Base-by-base conservation (phyloP, 352 stramenopile genomes). In the Phytophthora sojae region DNA sequence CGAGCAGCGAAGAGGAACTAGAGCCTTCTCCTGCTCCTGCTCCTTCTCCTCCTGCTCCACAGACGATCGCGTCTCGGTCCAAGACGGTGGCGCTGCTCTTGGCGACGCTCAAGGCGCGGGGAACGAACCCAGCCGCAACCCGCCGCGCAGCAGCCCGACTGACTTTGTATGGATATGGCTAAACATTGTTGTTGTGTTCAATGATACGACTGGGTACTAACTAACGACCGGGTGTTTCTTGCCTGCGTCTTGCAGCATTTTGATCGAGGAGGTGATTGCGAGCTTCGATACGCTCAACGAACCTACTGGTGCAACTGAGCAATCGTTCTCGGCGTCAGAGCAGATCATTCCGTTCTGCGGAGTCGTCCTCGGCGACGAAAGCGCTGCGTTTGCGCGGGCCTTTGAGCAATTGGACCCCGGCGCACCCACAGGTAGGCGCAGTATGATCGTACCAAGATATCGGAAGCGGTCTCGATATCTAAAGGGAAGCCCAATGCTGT, bases 11-110 rank as follows among this genome's bases (percentile, higher is more conserved):
- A 3, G 32, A 14, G 1, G 32, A 39, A 8, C 11, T 14, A 14
- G 32, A 39, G 6, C n/a, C n/a, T n/a, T n/a, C n/a, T n/a, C n/a
- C n/a, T n/a, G n/a, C n/a, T n/a, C n/a, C n/a, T n/a, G n/a, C 26
- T 30, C 6, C 26, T 30, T 30, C 3, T 30, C 26, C 3, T 30
- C 42, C 42, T 5, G 11, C 14, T 0, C 42, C 15, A 21, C 42
- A 12, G 42, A 49, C 42, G 15, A 6, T 49, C n/a, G 42, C 14
- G 42, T 49, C 42, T 23, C 14, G 42, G 42, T 49, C 42, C 14
- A 49, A 49, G 42, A 49, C 42, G 42, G 42, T 49, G 42, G 42
- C 42, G 42, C 42, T 49, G 42, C 42, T 49, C 14, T 21, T 49
- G 42, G 6, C 42, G 15, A 49, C 42, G 42, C n/a, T 49, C 11